Evolutionary conservation across 371 early-diverging fungal genomes (phyloP).

Genomic region (Umbelopsis sp.): DNA sequence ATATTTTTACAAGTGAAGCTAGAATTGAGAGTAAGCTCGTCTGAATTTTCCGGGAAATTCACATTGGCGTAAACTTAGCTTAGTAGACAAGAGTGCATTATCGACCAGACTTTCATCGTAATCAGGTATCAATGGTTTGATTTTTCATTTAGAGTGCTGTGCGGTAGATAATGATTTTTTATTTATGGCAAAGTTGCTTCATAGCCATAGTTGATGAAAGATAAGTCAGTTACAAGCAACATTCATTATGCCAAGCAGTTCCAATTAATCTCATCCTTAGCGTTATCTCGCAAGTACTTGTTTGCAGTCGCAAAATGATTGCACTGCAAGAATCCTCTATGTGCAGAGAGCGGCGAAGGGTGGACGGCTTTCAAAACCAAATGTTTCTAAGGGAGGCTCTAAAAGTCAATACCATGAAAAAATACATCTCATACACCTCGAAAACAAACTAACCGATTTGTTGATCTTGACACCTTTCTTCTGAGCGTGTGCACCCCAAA

Average conservation of each 20-base stretch:
- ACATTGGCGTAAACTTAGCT: neutral
- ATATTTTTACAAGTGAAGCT: neutral
- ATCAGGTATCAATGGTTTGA: too few relatives aligned
- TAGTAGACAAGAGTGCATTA: too few relatives aligned
- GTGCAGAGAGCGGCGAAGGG: conserved; percentile 94
- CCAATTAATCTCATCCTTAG: conserved; percentile 78
- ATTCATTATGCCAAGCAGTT: conserved; percentile 39
- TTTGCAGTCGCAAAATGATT: conserved; percentile 95
- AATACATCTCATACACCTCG: neutral
- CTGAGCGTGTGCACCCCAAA: conserved; percentile 96
- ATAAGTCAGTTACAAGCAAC: neutral
- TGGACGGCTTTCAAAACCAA: conserved; percentile 88
- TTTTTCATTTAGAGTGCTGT: too few relatives aligned
- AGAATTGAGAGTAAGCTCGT: neutral
- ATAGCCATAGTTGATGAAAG: too few relatives aligned
- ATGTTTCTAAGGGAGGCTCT: conserved; percentile 49
- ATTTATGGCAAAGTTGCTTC: too few relatives aligned
- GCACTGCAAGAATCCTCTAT: conserved; percentile 88
- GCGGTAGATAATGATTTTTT: too few relatives aligned
- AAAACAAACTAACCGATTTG: conserved; percentile 46
- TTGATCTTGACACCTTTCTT: conserved; percentile 69
- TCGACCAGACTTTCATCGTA: too few relatives aligned
- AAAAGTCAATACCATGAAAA: neutral
- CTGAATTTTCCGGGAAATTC: neutral
- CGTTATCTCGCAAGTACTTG: conserved; percentile 77